These are phyloP conservation scores for Skeletonema menzelii DNA, from an alignment of 108 stramenopile genomes.

Conservation along the genomic window DNA sequence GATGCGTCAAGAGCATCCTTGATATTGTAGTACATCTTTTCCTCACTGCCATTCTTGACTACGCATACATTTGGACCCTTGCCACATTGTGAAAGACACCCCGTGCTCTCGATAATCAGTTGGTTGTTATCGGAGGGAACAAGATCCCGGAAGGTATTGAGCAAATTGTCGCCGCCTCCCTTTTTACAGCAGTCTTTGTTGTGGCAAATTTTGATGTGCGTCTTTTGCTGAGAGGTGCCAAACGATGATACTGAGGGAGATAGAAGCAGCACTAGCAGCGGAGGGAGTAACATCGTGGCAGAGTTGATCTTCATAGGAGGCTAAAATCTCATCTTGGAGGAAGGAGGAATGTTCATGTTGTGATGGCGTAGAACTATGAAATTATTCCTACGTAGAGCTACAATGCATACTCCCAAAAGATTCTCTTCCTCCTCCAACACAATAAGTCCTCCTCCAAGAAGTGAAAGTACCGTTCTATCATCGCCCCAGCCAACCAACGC, in stretches of 20 bases:
- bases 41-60: conserved; percentile 13
- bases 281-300: background rate
- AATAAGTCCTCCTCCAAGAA: too few species aligned
- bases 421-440: too few species aligned
- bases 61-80: conserved; percentile 45
- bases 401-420: too few species aligned
- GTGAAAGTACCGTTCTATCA: too few species aligned
- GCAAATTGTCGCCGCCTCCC: conserved; percentile 33
- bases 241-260: background rate
- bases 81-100: conserved; percentile 50
- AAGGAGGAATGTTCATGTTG: too few species aligned
- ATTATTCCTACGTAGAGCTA: background rate
- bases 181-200: conserved; percentile 46
- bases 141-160: conserved; percentile 37
- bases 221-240: background rate
- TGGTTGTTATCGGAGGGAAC: conserved; percentile 17
- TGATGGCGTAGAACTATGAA: too few species aligned
- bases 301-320: background rate
- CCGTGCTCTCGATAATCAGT: conserved; percentile 32
- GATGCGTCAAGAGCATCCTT: conserved; percentile 37
- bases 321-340: background rate
- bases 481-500: background rate
- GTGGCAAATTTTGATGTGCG: conserved; percentile 41
- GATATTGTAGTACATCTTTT: conserved; percentile 35
- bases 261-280: background rate